Conservation (phyloP, 192 early-diverging fungal species). For the Coemansia sp. region DNA sequence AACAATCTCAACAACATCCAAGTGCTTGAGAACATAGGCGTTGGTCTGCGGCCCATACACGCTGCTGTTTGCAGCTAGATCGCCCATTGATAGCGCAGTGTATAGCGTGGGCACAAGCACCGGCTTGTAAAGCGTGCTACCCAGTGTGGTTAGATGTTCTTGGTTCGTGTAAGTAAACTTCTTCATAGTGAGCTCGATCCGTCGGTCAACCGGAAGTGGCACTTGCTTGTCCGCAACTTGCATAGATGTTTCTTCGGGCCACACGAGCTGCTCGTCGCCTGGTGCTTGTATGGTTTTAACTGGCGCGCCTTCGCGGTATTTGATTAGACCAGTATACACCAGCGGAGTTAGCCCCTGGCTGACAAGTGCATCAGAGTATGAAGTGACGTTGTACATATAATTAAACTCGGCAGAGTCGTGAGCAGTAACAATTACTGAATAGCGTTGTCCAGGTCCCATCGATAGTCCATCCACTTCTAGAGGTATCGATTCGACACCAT, state of each 20-base stretch:
- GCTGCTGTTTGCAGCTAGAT: too few species aligned
- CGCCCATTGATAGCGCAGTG: too few species aligned
- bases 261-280: slow-evolving; percentile 2
- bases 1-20: slow-evolving; percentile 62
- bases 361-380: slow-evolving; percentile 55
- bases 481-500: slow-evolving; percentile 62
- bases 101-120: too few species aligned
- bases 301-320: slow-evolving; percentile 11
- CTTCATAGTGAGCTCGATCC: background rate
- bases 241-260: slow-evolving; percentile 23
- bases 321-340: slow-evolving; percentile 19
- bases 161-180: background rate
- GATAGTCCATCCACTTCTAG: slow-evolving; percentile 24
- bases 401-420: slow-evolving; percentile 55
- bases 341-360: slow-evolving; percentile 52
- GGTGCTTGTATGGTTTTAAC: background rate
- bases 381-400: slow-evolving; percentile 54
- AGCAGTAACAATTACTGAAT: slow-evolving; percentile 74
- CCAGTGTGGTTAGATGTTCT: background rate
- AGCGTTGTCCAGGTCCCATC: slow-evolving; percentile 65
- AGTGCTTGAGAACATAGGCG: slow-evolving; percentile 60
- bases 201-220: slow-evolving; percentile 16
- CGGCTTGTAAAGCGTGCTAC: background rate
- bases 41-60: slow-evolving; percentile 4
- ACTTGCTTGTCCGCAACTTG: background rate